Base-by-base conservation (phyloP, 148 eudicot species). In the Hydrangea macrophylla region DNA sequence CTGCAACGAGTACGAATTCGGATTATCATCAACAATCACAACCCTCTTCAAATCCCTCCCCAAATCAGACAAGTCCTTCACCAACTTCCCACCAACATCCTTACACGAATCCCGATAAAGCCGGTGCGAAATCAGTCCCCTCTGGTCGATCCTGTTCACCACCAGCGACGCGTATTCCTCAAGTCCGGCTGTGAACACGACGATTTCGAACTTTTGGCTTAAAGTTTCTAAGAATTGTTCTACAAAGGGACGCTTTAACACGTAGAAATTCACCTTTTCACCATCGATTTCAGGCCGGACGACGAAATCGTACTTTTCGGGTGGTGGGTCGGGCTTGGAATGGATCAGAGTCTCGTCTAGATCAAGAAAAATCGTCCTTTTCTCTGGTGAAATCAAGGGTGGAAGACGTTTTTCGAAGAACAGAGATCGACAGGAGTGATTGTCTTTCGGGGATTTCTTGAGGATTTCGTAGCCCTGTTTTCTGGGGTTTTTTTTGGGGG, bases 271-370 rank as follows among this genome's bases (percentile, higher is more conserved):
- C 65, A 80, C 77, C 1, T 42, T 68, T 20, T 74, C 79, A 0
- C 98, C 98, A 27, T 88, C 92, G 7, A 92, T 84, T 45, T 70
- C 71, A 6, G 98, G 98, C 36, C 81, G 64, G 10, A 92, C 90
- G 0, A 88, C 27, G 56, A 90, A 90, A 70, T 92, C 96, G 45
- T 67, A 88, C 65, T 45, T 78, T 25, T 71, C 81, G 0, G 94
- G 84, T 4, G 85, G 77, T 0, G 78, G 74, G 36, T 75, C 79
- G 0, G 94, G 73, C 0, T 57, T 51, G 1, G 98, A 92, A 27
- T 92, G 98, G 31, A 92, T 76, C 18, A 92, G 62, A 6, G 98
- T 92, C 65, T 92, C 98, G 57, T 92, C 98, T 0, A 92, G 73
- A 27, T 90, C 96, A 2, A 92, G 90, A 48, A 92, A 75, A 3